phyloP scores from a whole-genome alignment of 495 filamentous ascomycete species.

The Podospora anserina region DNA sequence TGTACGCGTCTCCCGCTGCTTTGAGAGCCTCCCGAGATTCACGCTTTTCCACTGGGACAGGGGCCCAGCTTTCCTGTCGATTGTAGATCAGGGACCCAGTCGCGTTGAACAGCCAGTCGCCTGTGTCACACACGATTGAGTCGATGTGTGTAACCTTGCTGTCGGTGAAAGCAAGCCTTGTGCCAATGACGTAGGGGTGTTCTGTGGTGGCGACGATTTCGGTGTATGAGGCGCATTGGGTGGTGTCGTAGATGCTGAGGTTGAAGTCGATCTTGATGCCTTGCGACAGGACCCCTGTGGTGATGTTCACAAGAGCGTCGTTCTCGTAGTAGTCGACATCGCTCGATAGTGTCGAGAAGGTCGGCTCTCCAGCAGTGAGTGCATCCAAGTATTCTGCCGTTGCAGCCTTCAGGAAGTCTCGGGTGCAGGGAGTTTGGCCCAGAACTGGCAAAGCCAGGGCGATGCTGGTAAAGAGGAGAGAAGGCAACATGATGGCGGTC shows the following conservation, averaged over 20 bases:
- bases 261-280: constrained; percentile 45
- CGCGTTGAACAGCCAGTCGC: constrained; percentile 45
- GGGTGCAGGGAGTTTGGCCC: constrained; percentile 21
- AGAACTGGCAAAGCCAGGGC: background rate
- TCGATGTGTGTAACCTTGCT: constrained; percentile 33
- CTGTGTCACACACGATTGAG: constrained; percentile 36
- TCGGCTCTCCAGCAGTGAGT: constrained; percentile 20
- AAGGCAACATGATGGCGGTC: background rate
- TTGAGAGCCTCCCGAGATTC: constrained; percentile 35
- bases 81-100: constrained; percentile 34
- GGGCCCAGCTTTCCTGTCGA: constrained; percentile 37
- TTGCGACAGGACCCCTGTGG: constrained; percentile 39
- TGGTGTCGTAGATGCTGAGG: constrained; percentile 44
- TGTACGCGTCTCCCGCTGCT: constrained; percentile 38
- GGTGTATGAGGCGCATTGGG: constrained; percentile 45
- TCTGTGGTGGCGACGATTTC: constrained; percentile 41
- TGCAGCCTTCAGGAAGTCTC: constrained; percentile 25
- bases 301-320: constrained; percentile 35
- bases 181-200: constrained; percentile 39
- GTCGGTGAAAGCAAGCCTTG: constrained; percentile 27
- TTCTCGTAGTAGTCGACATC: constrained; percentile 34
- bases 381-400: constrained; percentile 29
- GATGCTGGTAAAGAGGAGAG: background rate
- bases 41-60: constrained; percentile 31
- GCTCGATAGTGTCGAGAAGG: constrained; percentile 13